A percentile compares a stretch with the other conserved stretches of the same genome.
phyloP scores from a whole-genome alignment of 2,329 filamentous ascomycete species.

The Trichoderma hamatum region DNA sequence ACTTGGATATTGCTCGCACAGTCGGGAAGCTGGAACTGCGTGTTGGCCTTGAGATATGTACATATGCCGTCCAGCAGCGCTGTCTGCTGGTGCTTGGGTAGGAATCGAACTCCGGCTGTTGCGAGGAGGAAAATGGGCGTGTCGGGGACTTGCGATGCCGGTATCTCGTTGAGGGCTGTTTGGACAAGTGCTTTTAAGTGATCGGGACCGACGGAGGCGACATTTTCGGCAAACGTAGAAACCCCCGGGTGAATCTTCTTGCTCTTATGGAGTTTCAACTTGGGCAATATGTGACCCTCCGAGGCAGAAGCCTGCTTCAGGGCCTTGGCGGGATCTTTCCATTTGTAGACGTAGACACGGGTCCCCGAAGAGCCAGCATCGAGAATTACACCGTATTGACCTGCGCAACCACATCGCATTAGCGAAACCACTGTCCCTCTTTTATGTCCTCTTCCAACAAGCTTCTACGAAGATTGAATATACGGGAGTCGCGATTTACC shows the following conservation, averaged over 20 bases:
- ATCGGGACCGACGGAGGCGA: constrained; percentile 75
- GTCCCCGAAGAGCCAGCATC: constrained; percentile 98
- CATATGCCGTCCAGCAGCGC: constrained; percentile 78
- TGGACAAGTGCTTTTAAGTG: constrained; percentile 79
- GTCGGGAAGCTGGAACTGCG: constrained; percentile 84
- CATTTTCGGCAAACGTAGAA: constrained; percentile 82
- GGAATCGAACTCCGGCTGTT: constrained; percentile 89
- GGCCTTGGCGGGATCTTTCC: constrained; percentile 76
- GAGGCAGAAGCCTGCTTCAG: constrained; percentile 50
- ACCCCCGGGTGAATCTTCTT: constrained; percentile 95
- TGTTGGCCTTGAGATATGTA: constrained; percentile 75
- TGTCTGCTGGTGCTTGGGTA: constrained; percentile 72
- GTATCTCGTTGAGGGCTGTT: constrained; percentile 79
- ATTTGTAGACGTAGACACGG: constrained; percentile 90
- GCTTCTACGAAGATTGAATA: too few relatives aligned
- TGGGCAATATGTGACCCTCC: constrained; percentile 68
- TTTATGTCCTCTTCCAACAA: background rate
- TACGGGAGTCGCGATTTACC: background rate
- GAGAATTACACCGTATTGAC: constrained; percentile 88
- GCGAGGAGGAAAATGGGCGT: constrained; percentile 95
- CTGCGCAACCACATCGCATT: constrained; percentile 38
- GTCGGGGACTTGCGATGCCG: constrained; percentile 72
- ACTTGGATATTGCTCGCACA: constrained; percentile 89
- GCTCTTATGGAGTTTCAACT: constrained; percentile 81
- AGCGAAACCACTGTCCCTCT: background rate